Base-by-base conservation (phyloP, 768 basidiomycete genomes). In the Peribolospora baueri region DNA sequence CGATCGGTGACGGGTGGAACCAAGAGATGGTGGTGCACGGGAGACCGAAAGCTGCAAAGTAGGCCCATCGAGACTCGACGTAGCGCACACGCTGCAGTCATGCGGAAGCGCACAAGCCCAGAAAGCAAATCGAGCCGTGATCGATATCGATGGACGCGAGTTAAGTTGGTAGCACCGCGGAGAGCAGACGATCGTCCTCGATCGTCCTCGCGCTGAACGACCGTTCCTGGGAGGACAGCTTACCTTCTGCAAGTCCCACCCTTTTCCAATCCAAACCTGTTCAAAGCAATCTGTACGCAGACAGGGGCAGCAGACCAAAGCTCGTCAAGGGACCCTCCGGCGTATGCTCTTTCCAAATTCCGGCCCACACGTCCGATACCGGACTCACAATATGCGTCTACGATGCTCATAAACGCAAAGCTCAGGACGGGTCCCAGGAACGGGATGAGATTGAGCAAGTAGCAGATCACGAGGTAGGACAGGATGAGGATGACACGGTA, bases 51-150 rank as follows among this genome's bases (percentile, higher is more conserved):
- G 81, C 81, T 56, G 86, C 73, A 63, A 79, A 84, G 68, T 88
- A 90, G 2, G 81, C 75, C 86, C 86, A 90, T 46, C 84, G 75
- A 66, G 86, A 83, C 68, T 90, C 86, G 14, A 87, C 69, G 64
- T 81, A 75, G 50, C 78, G 70, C 49, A 86, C 75, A 54, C 84
- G 71, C 10, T 74, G 69, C 2, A 25, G 25, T 82, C 73, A 9
- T 85, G 69, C 9, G 81, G 79, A 58, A 79, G 62, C 2, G 82
- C 82, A 10, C 79, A 76, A 7, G 82, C 75, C 49, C 81, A 76
- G 82, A 82, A 84, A 14, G 80, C 73, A 63, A 81, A 84, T 63
- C 83, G 84, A 55, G 25, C 25, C 25, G 25, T 25, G 25, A 25
- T 25, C 25, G 25, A 25, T 25, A 25, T 25, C 25, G 25, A 25